phyloP scores from a whole-genome alignment of 1,284 basidiomycete genomes.

The Ceratobasidium sp. region DNA sequence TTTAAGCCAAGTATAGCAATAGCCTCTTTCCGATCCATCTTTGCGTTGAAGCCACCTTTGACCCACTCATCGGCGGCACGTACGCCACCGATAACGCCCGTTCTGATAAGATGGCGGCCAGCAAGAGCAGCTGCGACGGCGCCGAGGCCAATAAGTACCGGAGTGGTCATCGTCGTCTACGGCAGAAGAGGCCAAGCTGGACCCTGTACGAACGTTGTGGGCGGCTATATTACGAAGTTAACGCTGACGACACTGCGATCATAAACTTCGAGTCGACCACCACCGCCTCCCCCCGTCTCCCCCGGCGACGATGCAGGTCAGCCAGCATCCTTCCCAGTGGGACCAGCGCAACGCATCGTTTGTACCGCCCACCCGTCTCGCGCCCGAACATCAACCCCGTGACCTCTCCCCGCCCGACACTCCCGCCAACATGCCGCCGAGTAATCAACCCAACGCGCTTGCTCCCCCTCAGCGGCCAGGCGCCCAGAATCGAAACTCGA shows the following conservation, averaged over 20 bases:
- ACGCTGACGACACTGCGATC: conserved; percentile 9
- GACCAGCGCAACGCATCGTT: conserved; percentile 43
- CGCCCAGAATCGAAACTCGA: conserved; percentile 42
- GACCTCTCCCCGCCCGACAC: conserved; percentile 39
- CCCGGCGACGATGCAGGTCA: conserved; percentile 18
- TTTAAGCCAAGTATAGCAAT: conserved; percentile 92
- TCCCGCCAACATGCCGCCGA: not conserved
- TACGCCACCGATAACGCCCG: conserved; percentile 66
- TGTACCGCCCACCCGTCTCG: conserved; percentile 33
- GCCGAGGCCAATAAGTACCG: conserved; percentile 81
- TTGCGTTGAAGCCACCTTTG: conserved; percentile 94
- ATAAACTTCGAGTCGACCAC: conserved; percentile 21
- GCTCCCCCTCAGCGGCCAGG: not conserved
- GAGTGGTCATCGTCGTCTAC: conserved; percentile 65
- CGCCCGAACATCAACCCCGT: conserved; percentile 1
- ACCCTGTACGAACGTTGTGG: conserved; percentile 30
- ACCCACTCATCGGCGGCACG: conserved; percentile 83
- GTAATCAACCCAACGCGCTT: not conserved
- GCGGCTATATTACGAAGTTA: conserved; percentile 25
- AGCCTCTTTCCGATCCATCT: conserved; percentile 97
- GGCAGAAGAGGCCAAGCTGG: not conserved
- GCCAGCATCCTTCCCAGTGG: conserved; percentile 31
- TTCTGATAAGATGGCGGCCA: conserved; percentile 76
- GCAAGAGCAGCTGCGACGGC: conserved; percentile 85
- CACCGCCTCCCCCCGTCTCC: conserved; percentile 6